Conservation (phyloP, 2,329 filamentous ascomycete species). For the Colletotrichum chrysophilum region DNA sequence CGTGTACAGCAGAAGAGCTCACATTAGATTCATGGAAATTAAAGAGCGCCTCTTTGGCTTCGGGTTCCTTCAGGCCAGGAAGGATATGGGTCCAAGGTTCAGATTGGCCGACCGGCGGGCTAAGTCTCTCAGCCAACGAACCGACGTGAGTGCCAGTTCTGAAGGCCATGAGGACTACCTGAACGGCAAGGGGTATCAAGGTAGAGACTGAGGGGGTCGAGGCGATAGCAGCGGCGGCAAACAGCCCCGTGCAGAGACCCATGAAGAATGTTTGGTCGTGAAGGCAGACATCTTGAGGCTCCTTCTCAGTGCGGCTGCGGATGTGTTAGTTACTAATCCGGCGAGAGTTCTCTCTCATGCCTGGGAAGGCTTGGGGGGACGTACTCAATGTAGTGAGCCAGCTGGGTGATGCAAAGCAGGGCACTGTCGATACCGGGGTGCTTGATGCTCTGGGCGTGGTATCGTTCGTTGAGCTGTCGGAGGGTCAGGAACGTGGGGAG, state of each 20-base stretch:
- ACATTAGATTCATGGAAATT: slow-evolving; percentile 64
- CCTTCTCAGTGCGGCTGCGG: slow-evolving; percentile 55
- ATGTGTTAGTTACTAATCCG: slow-evolving; percentile 30
- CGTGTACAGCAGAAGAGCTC: slow-evolving; percentile 23
- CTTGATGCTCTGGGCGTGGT: slow-evolving; percentile 62
- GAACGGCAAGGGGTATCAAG: slow-evolving; percentile 66
- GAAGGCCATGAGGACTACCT: slow-evolving; percentile 71
- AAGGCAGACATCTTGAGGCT: slow-evolving; percentile 57
- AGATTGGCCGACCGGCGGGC: slow-evolving; percentile 44
- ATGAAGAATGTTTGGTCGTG: slow-evolving; percentile 60
- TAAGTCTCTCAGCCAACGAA: slow-evolving; percentile 51
- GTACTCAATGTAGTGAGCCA: slow-evolving; percentile 73
- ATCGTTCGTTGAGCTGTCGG: slow-evolving; percentile 69
- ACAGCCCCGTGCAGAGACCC: slow-evolving; percentile 72
- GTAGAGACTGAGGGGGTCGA: slow-evolving; percentile 66
- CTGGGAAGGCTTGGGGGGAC: slow-evolving; percentile 29
- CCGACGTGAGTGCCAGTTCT: slow-evolving; percentile 64
- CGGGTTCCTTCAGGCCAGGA: slow-evolving; percentile 56
- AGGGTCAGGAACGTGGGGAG: slow-evolving; percentile 68
- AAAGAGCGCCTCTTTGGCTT: slow-evolving; percentile 54
- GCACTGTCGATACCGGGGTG: slow-evolving; percentile 69
- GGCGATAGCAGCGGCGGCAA: slow-evolving; percentile 72
- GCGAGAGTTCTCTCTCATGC: neutral
- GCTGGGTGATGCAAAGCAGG: slow-evolving; percentile 67
- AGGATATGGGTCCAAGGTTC: slow-evolving; percentile 73